Conservation (phyloP, 2,329 filamentous ascomycete species). For the Claviceps quebecensis region DNA sequence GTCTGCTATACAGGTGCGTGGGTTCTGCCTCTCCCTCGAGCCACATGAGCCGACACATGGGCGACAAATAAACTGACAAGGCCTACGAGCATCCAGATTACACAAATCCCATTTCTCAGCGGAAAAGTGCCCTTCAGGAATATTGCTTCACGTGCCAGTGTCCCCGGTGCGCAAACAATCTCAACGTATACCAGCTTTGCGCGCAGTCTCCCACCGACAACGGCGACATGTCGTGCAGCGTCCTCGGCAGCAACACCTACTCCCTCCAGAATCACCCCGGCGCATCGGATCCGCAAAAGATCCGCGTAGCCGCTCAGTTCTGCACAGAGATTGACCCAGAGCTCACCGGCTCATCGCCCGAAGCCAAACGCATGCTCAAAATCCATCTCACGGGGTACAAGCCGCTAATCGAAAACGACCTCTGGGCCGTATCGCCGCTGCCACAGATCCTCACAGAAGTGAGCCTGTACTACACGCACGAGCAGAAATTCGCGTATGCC, state of each 20-base stretch:
- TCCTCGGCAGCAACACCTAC: slow-evolving; percentile 19
- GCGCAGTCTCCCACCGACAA: slow-evolving; percentile 21
- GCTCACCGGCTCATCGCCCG: background rate
- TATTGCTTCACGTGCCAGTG: slow-evolving; percentile 43
- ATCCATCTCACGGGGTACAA: slow-evolving; percentile 8
- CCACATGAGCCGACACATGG: too few relatives aligned
- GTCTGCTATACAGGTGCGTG: slow-evolving; percentile 46
- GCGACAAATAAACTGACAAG: background rate
- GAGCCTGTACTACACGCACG: slow-evolving; percentile 29
- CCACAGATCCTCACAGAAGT: slow-evolving; percentile 30
- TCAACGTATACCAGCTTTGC: slow-evolving; percentile 41
- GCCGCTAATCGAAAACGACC: slow-evolving; percentile 12
- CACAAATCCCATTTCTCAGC: slow-evolving; percentile 27
- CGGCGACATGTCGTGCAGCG: slow-evolving; percentile 27
- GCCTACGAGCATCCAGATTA: slow-evolving; percentile 24
- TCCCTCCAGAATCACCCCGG: slow-evolving; percentile 8
- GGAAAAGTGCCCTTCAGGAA: slow-evolving; percentile 27
- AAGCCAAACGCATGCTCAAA: background rate
- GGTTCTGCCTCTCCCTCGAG: background rate
- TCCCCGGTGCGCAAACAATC: slow-evolving; percentile 32
- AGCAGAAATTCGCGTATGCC: slow-evolving; percentile 26
- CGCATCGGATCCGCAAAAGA: slow-evolving; percentile 14
- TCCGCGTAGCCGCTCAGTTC: slow-evolving; percentile 4
- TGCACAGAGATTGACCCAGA: background rate
- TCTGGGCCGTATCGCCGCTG: slow-evolving; percentile 38